Base-by-base conservation (phyloP, 805 yeast species). In the Tetrapisispora arboricola region DNA sequence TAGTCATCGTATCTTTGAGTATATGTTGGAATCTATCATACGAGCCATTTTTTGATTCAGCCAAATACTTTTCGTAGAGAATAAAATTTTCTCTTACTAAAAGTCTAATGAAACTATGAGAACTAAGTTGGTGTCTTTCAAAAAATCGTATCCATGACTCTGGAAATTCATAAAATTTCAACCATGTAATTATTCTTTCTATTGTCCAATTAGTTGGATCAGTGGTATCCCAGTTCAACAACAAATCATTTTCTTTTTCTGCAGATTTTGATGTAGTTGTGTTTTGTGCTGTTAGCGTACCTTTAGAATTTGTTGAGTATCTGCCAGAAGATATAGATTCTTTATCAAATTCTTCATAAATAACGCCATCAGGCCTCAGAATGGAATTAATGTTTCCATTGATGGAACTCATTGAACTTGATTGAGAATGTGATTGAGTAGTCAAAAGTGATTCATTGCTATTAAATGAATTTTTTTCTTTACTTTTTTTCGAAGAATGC, bases 131-230 rank as follows among this genome's bases (percentile, higher is more conserved):
- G 45, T 76, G 68, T 32, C 68, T 67, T 31, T 64, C 63, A 58
- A 87, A 82, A 15, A 78, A 71, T 4, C 67, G 72, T n/a, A 72
- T 65, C 96, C 96, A 87, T 12, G 79, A 66, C 3, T 70, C 73
- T 48, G 81, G 80, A 60, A 87, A 87, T 17, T 72, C 69, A 55
- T 86, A 71, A n/a, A 60, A 50, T 7, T 72, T 78, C 20, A 87
- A 66, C 94, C 95, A 87, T 36, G 64, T 56, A 0, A 69, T 44
- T 1, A 86, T 88, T 39, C 82, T 68, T n/a, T 71, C 75, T 47
- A 73, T 63, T 1, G 80, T 75, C 96, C 96, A 86, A 44, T 75
- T 79, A 6, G 67, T 69, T 1, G 82, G 75, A 40, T 68, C 67
- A 25, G 66, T 65, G 0, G 72, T 74, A 19, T 70, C 67, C 79